These are phyloP conservation scores for Moricandia moricandioides DNA, from an alignment of 345 rosid genomes.

Conservation along the genomic window DNA sequence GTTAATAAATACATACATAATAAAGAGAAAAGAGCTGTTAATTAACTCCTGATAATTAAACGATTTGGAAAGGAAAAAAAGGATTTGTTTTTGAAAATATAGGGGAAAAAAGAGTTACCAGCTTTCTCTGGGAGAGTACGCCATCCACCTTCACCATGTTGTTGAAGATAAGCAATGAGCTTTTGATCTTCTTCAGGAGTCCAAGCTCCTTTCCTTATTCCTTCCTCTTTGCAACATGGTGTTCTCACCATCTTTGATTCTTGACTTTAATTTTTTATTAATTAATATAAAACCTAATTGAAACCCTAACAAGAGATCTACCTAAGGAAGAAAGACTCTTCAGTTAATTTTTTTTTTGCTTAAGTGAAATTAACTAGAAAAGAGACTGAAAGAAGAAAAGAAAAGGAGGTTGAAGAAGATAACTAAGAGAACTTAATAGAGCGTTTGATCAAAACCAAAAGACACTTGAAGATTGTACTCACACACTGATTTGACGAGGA, in stretches of 20 bases:
- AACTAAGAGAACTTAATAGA: conserved; percentile 22
- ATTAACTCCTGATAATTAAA: neutral
- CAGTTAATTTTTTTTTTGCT: neutral
- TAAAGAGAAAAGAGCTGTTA: neutral
- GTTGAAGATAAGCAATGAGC: conserved; percentile 33
- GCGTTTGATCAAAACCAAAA: conserved; percentile 32
- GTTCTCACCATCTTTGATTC: conserved; percentile 38
- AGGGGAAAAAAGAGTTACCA: conserved; percentile 26
- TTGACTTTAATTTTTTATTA: neutral
- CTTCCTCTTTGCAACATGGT: conserved; percentile 37
- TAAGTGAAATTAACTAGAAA: neutral
- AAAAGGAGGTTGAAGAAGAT: neutral
- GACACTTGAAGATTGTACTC: conserved; percentile 31
- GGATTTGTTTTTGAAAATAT: neutral
- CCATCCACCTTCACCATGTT: conserved; percentile 47
- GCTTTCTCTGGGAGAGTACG: conserved; percentile 46
- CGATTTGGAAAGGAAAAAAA: neutral
- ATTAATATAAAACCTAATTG: neutral
- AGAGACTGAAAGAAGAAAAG: neutral
- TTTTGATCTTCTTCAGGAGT: conserved; percentile 43
- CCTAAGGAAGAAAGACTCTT: neutral
- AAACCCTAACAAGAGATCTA: conserved; percentile 7
- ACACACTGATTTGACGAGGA: conserved; percentile 28
- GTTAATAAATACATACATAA: neutral
- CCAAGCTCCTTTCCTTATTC: conserved; percentile 49